Evolutionary conservation across 306 rosid species (phyloP).

Genomic region (Oemleria cerasiformis): DNA sequence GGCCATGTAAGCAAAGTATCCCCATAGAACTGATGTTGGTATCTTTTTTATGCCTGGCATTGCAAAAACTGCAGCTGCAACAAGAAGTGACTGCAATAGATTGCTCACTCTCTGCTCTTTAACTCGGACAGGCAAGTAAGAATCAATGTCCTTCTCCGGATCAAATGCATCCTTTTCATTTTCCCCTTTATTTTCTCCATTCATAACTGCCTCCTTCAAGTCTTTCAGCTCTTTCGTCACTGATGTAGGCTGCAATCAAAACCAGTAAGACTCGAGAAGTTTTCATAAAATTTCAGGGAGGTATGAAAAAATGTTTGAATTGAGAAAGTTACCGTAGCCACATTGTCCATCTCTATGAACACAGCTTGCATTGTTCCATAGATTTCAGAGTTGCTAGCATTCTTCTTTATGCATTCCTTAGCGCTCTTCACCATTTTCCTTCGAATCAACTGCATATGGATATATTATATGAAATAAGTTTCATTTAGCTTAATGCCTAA

Average conservation of each 20-base stretch:
- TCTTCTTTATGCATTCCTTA: constrained; percentile 62
- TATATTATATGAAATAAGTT: constrained; percentile 1
- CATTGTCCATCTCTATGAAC: constrained; percentile 71
- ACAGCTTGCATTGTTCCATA: constrained; percentile 79
- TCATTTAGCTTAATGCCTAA: constrained; percentile 13
- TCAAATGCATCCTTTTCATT: constrained; percentile 46
- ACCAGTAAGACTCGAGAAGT: constrained; percentile 13
- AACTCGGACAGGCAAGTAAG: constrained; percentile 69
- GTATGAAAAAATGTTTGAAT: neutral
- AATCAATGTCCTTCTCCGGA: constrained; percentile 78
- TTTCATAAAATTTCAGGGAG: too few species aligned
- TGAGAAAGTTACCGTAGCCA: neutral
- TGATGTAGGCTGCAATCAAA: constrained; percentile 40
- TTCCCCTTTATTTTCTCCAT: constrained; percentile 36
- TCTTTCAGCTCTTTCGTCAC: constrained; percentile 67
- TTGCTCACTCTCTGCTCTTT: constrained; percentile 92
- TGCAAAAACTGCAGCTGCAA: constrained; percentile 69
- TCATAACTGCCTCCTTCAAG: constrained; percentile 68
- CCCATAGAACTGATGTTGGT: constrained; percentile 91
- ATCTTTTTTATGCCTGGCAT: constrained; percentile 69
- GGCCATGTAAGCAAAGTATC: constrained; percentile 91
- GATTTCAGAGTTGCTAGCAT: constrained; percentile 71
- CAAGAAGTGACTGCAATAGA: constrained; percentile 71
- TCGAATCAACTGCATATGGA: constrained; percentile 48
- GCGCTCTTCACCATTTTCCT: constrained; percentile 79